A percentile compares a stretch with the other conserved stretches of the same genome.
phyloP scores from a whole-genome alignment of 176 grass and related monocot genomes.

The Lolium perenne region DNA sequence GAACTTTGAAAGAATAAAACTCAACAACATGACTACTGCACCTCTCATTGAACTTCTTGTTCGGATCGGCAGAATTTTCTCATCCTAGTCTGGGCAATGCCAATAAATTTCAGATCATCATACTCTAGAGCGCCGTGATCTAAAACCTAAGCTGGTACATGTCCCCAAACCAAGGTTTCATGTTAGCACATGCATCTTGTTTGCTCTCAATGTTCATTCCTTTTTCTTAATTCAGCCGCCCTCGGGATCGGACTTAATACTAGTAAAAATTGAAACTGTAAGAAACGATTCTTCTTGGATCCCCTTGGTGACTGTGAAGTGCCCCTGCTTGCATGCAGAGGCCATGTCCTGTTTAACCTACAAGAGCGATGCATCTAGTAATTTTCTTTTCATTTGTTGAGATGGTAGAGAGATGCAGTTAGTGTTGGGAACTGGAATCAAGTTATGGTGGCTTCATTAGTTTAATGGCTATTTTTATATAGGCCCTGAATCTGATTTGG shows the following conservation, averaged over 20 bases:
- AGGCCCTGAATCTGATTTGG: slow-evolving; percentile 50
- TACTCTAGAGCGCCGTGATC: slow-evolving; percentile 20
- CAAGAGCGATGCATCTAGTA: slow-evolving; percentile 12
- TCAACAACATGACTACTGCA: slow-evolving; percentile 29
- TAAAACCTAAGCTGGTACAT: slow-evolving; percentile 33
- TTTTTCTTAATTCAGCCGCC: slow-evolving; percentile 24
- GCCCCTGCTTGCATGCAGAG: background rate
- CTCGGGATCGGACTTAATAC: slow-evolving; percentile 13
- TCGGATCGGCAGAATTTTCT: slow-evolving; percentile 30
- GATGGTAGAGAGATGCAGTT: background rate
- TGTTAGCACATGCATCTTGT: slow-evolving; percentile 40
- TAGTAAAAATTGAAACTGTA: slow-evolving; percentile 11
- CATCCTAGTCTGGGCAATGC: slow-evolving; percentile 18
- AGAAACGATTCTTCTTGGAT: slow-evolving; percentile 28
- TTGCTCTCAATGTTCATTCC: slow-evolving; percentile 51
- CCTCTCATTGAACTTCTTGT: slow-evolving; percentile 9
- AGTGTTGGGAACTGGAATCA: slow-evolving; percentile 35
- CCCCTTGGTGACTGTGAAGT: slow-evolving; percentile 16
- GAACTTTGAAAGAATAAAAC: slow-evolving; percentile 28
- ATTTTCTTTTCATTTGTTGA: background rate
- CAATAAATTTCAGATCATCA: slow-evolving; percentile 38
- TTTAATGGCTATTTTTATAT: slow-evolving; percentile 13
- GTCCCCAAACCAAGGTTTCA: slow-evolving; percentile 25
- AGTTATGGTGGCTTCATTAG: slow-evolving; percentile 10
- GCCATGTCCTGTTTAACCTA: slow-evolving; percentile 34